These are phyloP conservation scores for Leishmania aethiopica DNA, from an alignment of 208 protist species.

Conservation along the genomic window DNA sequence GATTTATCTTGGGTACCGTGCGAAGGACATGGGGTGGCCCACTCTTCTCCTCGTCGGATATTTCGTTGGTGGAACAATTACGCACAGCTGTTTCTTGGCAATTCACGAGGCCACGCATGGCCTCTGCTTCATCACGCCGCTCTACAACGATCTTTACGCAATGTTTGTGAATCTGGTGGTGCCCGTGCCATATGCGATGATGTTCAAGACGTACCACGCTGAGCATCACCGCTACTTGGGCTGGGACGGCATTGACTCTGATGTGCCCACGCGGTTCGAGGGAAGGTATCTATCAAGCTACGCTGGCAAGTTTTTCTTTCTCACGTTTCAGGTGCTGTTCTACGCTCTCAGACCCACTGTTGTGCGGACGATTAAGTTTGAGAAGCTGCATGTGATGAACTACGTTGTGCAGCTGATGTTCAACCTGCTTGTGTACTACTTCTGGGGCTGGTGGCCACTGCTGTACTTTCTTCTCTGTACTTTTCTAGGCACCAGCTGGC, in stretches of 20 bases:
- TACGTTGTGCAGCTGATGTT: slow-evolving; percentile 50
- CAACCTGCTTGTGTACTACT: slow-evolving; percentile 43
- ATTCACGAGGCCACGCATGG: slow-evolving; percentile 94
- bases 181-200: slow-evolving; percentile 88
- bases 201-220: slow-evolving; percentile 93
- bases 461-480: slow-evolving; percentile 80
- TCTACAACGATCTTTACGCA: slow-evolving; percentile 83
- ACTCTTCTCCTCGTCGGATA: slow-evolving; percentile 68
- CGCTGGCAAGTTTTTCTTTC: slow-evolving; percentile 80
- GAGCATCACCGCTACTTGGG: slow-evolving; percentile 95
- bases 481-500: slow-evolving; percentile 85
- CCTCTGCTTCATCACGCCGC: slow-evolving; percentile 72
- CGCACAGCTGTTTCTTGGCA: slow-evolving; percentile 83
- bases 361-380: slow-evolving; percentile 62
- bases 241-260: slow-evolving; percentile 84
- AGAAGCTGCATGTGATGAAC: slow-evolving; percentile 61
- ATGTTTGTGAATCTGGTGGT: slow-evolving; percentile 90
- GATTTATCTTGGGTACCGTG: slow-evolving; percentile 57
- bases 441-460: slow-evolving; percentile 65
- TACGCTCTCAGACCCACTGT: slow-evolving; percentile 89
- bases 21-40: slow-evolving; percentile 72
- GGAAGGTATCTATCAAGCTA: slow-evolving; percentile 65
- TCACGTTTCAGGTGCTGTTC: slow-evolving; percentile 89
- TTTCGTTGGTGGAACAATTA: slow-evolving; percentile 84
- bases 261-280: slow-evolving; percentile 87